These are phyloP conservation scores for Phaffia australis DNA, from an alignment of 768 basidiomycete genomes.

Conservation along the genomic window DNA sequence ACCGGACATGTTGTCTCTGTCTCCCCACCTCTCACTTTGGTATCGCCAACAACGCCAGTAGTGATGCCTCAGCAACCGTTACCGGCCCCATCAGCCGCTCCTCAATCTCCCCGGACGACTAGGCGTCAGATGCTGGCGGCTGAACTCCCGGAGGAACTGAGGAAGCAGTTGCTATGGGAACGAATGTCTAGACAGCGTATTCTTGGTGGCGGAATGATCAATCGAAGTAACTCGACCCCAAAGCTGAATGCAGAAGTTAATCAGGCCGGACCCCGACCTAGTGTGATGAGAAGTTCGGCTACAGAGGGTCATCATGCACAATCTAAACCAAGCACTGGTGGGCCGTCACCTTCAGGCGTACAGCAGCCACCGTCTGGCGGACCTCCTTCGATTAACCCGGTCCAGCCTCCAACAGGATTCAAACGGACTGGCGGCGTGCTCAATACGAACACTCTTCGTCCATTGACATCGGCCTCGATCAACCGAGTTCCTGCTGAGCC, in stretches of 20 bases:
- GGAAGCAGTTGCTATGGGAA: conserved; percentile 69
- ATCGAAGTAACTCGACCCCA: conserved; percentile 13
- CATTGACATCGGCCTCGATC: conserved; percentile 14
- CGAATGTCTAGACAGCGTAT: conserved; percentile 34
- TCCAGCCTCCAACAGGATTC: neutral
- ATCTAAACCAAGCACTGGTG: neutral
- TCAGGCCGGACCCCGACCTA: neutral
- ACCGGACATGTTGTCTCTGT: neutral
- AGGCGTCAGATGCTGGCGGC: conserved; percentile 70
- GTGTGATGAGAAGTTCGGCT: neutral
- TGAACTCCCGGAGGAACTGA: conserved; percentile 72
- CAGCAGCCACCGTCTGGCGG: neutral
- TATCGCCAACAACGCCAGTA: neutral
- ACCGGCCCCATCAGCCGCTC: conserved; percentile 43
- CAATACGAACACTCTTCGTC: conserved; percentile 15
- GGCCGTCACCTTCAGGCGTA: neutral
- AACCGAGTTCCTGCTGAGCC: neutral
- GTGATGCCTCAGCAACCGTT: conserved; percentile 52
- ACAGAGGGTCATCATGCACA: conserved; percentile 3
- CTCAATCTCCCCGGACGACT: conserved; percentile 75
- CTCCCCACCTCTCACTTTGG: neutral
- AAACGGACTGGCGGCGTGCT: conserved; percentile 16
- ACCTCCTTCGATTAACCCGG: neutral
- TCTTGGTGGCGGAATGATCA: conserved; percentile 25
- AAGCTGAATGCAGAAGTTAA: conserved; percentile 1